A percentile compares a stretch with the other conserved stretches of the same genome.
Conservation (phyloP, 2,329 filamentous ascomycete genomes). For the Pseudohalonectria lignicola region DNA sequence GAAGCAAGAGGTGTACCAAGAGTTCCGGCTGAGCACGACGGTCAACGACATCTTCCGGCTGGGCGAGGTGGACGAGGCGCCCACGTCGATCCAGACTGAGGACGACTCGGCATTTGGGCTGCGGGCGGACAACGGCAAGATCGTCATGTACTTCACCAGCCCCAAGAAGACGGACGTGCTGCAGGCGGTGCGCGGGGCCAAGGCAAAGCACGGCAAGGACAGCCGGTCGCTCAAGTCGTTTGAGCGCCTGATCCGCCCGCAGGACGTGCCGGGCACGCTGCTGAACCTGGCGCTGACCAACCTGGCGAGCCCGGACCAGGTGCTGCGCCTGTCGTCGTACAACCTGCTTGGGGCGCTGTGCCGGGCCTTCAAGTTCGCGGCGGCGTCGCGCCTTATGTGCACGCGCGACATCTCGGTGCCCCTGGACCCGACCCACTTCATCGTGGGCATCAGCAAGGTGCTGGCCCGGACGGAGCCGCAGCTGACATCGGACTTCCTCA, state of each 20-base stretch:
- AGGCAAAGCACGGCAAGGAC: conserved; percentile 54
- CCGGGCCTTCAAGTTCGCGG: conserved; percentile 55
- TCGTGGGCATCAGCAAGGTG: conserved; percentile 54
- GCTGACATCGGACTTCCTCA: conserved; percentile 57
- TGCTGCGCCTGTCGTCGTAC: conserved; percentile 53
- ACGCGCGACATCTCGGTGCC: conserved; percentile 51
- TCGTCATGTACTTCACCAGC: conserved; percentile 63
- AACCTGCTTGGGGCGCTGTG: conserved; percentile 57
- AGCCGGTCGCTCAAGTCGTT: conserved; percentile 47
- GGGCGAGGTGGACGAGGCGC: conserved; percentile 55
- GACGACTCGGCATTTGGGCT: conserved; percentile 59
- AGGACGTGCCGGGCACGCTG: conserved; percentile 60
- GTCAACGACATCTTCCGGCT: conserved; percentile 62
- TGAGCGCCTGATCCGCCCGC: conserved; percentile 55
- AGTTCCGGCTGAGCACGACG: conserved; percentile 48
- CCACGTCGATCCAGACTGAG: conserved; percentile 52
- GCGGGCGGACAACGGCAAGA: conserved; percentile 57
- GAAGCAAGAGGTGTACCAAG: conserved; percentile 57
- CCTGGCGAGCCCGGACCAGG: conserved; percentile 48
- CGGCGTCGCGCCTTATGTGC: conserved; percentile 49
- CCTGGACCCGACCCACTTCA: conserved; percentile 50
- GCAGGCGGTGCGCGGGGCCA: conserved; percentile 50
- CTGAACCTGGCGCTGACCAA: conserved; percentile 59
- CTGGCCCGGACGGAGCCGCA: conserved; percentile 54
- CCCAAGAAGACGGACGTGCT: conserved; percentile 52